A percentile compares a stretch with the other conserved stretches of the same genome.
These are phyloP conservation scores for Fusarium camptoceras DNA, from an alignment of 2,329 filamentous ascomycete species.

Conservation along the genomic window DNA sequence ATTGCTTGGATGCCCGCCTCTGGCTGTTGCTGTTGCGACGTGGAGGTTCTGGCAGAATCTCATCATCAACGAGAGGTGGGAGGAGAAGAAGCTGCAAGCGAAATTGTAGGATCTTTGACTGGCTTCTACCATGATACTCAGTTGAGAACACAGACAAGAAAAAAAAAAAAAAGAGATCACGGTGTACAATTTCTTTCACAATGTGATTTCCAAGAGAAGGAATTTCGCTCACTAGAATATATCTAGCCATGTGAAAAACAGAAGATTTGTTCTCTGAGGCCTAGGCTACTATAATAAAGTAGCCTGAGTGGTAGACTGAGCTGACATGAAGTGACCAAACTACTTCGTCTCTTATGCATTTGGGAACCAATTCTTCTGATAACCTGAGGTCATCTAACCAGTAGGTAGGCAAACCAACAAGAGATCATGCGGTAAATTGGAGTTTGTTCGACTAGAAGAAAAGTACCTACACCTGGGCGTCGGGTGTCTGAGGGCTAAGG, in stretches of 20 bases:
- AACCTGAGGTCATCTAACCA: not conserved
- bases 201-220: not conserved
- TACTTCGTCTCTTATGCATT: too few relatives aligned
- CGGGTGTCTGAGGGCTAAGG: too few relatives aligned
- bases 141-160: not conserved
- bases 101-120: conserved; percentile 31
- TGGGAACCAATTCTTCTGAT: not conserved
- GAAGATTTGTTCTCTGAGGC: too few relatives aligned
- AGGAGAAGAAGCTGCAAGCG: conserved; percentile 60
- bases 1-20: conserved; percentile 75
- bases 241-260: not conserved
- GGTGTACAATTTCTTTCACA: too few relatives aligned
- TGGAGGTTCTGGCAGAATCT: conserved; percentile 81
- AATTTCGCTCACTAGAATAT: not conserved
- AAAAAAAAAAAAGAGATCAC: not conserved
- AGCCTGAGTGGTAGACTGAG: too few relatives aligned
- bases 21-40: conserved; percentile 74
- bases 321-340: too few relatives aligned
- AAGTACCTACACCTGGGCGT: not conserved
- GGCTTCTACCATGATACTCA: not conserved
- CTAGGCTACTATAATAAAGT: too few relatives aligned
- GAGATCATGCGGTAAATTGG: not conserved
- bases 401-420: not conserved
- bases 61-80: conserved; percentile 77
- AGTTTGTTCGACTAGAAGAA: not conserved